phyloP scores from a whole-genome alignment of 768 basidiomycete species.

The Guyanaporus albipodus region DNA sequence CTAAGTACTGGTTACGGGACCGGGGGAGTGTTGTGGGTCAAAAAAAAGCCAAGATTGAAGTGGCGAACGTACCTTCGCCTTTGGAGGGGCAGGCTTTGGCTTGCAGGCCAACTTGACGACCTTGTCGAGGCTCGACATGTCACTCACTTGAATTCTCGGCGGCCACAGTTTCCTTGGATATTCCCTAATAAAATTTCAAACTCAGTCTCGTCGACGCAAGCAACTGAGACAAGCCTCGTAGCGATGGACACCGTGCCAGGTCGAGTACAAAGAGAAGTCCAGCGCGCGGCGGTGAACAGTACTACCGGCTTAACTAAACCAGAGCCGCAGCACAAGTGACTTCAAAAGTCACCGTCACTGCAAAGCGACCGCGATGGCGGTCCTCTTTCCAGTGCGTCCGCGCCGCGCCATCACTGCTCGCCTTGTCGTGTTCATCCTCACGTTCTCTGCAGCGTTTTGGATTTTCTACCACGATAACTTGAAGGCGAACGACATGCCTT shows the following conservation, averaged over 20 bases:
- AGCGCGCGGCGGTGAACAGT: too few relatives aligned
- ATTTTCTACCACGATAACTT: constrained; percentile 15
- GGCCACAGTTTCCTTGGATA: constrained; percentile 4
- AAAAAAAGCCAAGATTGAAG: neutral
- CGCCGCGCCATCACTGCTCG: constrained; percentile 23
- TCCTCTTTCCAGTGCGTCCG: neutral
- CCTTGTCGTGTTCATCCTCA: constrained; percentile 17
- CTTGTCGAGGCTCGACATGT: constrained; percentile 83
- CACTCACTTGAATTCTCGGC: neutral
- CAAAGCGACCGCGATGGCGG: too few relatives aligned
- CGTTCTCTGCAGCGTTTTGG: constrained; percentile 14
- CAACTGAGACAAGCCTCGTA: too few relatives aligned
- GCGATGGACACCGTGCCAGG: too few relatives aligned
- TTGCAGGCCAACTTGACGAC: constrained; percentile 96
- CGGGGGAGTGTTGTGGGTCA: neutral
- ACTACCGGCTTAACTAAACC: too few relatives aligned
- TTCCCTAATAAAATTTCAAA: constrained; percentile 22
- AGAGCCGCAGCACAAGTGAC: too few relatives aligned
- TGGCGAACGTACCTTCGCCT: constrained; percentile 69
- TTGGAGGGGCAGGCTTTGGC: constrained; percentile 93
- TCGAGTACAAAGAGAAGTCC: too few relatives aligned
- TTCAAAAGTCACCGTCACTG: too few relatives aligned
- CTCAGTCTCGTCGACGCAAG: constrained; percentile 19
- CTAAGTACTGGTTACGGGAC: constrained; percentile 67
- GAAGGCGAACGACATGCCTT: neutral